phyloP scores from a whole-genome alignment of 371 early-diverging fungal genomes.

The Mortierella sp. region DNA sequence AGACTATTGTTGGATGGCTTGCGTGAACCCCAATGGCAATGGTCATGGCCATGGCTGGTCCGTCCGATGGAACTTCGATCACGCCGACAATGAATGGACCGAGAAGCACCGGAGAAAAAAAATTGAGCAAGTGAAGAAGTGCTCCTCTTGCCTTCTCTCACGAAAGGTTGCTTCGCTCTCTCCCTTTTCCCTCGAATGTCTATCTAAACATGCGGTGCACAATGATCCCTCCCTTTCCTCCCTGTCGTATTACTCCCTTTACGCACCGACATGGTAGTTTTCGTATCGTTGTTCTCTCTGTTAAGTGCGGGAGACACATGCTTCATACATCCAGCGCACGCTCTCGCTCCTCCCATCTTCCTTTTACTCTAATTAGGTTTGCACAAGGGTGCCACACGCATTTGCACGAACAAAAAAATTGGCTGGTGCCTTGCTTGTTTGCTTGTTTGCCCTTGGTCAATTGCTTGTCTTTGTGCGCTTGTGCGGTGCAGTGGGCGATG shows the following conservation, averaged over 20 bases:
- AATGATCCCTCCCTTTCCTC: not conserved
- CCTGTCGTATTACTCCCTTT: not conserved
- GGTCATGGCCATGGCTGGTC: not conserved
- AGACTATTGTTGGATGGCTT: too few species aligned
- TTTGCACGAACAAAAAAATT: not conserved
- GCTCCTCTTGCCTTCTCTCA: not conserved
- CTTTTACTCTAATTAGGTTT: conserved; percentile 6
- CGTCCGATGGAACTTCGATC: not conserved
- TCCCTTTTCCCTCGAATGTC: not conserved
- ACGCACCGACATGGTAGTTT: not conserved
- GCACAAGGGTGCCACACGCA: not conserved
- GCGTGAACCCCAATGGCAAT: too few species aligned
- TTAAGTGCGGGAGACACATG: not conserved
- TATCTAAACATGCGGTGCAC: conserved; percentile 3
- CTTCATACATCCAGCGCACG: not conserved
- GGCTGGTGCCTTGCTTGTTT: too few species aligned
- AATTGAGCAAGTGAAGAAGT: not conserved
- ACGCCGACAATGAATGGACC: not conserved
- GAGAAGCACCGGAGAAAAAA: not conserved
- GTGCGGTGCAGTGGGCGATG: too few species aligned
- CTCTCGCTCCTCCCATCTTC: too few species aligned
- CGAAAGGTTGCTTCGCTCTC: not conserved
- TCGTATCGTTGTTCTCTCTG: not conserved
- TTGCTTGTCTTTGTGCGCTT: too few species aligned
- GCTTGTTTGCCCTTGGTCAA: too few species aligned